Percentiles rank a stretch among this genome's conserved stretches.
Conservation (phyloP, 2,329 filamentous ascomycete genomes). For the Pseudomassariella vexata region DNA sequence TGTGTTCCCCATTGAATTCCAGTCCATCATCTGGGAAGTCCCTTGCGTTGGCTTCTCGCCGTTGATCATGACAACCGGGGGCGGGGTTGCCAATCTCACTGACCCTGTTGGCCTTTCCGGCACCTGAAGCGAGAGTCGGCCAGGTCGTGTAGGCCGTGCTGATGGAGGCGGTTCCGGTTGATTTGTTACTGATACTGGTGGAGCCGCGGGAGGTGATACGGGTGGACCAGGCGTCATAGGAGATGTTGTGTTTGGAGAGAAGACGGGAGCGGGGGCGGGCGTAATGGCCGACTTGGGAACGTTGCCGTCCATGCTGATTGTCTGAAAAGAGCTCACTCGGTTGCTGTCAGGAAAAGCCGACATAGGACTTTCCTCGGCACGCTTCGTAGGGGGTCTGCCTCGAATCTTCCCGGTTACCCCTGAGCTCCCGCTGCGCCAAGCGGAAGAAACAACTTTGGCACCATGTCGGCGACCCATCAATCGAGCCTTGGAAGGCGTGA, state of each 20-base stretch:
- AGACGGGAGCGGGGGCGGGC: constrained; percentile 16
- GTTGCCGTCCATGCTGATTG: constrained; percentile 18
- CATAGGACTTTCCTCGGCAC: constrained; percentile 56
- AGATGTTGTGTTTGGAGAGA: constrained; percentile 18
- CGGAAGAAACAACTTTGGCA: constrained; percentile 79
- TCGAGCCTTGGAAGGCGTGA: constrained; percentile 59
- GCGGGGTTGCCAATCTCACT: constrained; percentile 57
- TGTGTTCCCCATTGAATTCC: not conserved
- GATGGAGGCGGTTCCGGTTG: constrained; percentile 8
- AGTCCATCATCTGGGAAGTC: not conserved
- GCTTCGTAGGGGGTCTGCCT: constrained; percentile 73
- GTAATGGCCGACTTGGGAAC: constrained; percentile 16
- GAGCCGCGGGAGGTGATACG: constrained; percentile 2
- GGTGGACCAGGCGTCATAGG: constrained; percentile 16
- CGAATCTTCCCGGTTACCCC: constrained; percentile 64
- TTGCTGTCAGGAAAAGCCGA: constrained; percentile 61
- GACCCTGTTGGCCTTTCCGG: constrained; percentile 55
- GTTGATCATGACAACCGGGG: constrained; percentile 34
- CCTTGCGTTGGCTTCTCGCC: not conserved
- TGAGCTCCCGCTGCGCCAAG: constrained; percentile 67
- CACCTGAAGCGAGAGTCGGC: constrained; percentile 55
- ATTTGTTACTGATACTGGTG: constrained; percentile 1
- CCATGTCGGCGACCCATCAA: constrained; percentile 61
- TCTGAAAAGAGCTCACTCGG: constrained; percentile 40
- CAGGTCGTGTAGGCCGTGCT: constrained; percentile 31